These are phyloP conservation scores for Xylariaceae sp. DNA, from an alignment of 2,329 filamentous ascomycete genomes.

Conservation along the genomic window DNA sequence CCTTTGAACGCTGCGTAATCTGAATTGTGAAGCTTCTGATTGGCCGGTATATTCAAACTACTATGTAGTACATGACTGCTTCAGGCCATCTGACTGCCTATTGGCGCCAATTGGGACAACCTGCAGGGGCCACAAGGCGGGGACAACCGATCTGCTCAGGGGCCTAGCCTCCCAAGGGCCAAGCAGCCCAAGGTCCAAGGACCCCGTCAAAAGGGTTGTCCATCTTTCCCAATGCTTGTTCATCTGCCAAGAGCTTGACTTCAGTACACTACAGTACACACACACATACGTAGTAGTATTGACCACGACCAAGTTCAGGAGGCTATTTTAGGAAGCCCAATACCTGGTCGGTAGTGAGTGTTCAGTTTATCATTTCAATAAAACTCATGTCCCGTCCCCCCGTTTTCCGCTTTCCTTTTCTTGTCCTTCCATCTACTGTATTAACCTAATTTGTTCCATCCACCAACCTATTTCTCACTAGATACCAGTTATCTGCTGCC, in stretches of 20 bases:
- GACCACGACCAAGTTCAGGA: background rate
- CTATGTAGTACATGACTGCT: constrained; percentile 16
- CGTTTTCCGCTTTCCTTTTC: constrained; percentile 8
- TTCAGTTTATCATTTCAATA: constrained; percentile 11
- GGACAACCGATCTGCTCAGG: constrained; percentile 14
- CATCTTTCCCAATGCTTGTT: background rate
- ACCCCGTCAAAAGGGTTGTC: no score
- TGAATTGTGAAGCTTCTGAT: constrained; percentile 12
- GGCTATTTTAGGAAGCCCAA: background rate
- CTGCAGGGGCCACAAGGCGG: constrained; percentile 6
- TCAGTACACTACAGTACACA: no score
- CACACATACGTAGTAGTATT: no score
- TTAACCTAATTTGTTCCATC: no score
- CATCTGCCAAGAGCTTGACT: background rate
- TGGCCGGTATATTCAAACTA: background rate
- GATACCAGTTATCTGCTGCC: no score
- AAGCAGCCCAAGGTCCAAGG: no score
- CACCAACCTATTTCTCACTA: no score
- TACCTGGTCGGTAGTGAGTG: background rate
- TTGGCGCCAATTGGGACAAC: constrained; percentile 1
- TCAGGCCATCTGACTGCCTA: constrained; percentile 19
- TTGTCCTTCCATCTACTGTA: constrained; percentile 6
- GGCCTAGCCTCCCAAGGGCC: no score
- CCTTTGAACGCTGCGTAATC: constrained; percentile 23
- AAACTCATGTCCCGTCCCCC: constrained; percentile 13